Conservation (phyloP, 306 rosid species). For the Neltuma alba region DNA sequence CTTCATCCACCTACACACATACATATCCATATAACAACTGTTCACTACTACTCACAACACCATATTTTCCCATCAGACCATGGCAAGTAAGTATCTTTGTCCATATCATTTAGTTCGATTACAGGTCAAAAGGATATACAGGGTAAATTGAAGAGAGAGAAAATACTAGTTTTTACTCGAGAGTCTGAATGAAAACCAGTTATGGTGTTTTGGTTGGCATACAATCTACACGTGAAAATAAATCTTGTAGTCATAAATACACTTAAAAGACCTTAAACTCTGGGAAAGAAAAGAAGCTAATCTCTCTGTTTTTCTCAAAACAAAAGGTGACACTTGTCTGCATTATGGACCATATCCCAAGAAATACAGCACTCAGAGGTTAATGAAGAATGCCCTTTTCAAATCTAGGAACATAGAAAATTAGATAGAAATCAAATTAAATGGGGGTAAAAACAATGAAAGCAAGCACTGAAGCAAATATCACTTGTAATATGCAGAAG, state of each 20-base stretch:
- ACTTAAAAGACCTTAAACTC: not conserved
- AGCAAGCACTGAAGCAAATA: not conserved
- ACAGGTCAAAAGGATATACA: not conserved
- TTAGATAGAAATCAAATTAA: not conserved
- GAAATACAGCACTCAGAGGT: not conserved
- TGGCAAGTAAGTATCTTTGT: not conserved
- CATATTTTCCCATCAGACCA: not conserved
- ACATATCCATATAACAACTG: not conserved
- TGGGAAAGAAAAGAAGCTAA: not conserved
- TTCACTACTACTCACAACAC: not conserved
- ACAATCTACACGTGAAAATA: constrained; percentile 10
- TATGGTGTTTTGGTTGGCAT: not conserved
- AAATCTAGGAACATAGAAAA: not conserved
- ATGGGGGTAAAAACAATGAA: not conserved
- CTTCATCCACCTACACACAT: not conserved
- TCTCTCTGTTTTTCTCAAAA: not conserved
- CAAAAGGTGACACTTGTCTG: not conserved
- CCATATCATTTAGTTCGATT: not conserved
- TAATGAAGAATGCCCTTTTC: not conserved
- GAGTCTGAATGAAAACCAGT: not conserved
- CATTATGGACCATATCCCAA: not conserved
- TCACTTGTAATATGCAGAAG: not conserved
- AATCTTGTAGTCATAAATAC: not conserved
- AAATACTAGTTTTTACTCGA: constrained; percentile 2
- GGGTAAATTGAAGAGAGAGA: not conserved